These are phyloP conservation scores for Yamadazyma oceani DNA, from an alignment of 1,139 yeast species.

Conservation along the genomic window DNA sequence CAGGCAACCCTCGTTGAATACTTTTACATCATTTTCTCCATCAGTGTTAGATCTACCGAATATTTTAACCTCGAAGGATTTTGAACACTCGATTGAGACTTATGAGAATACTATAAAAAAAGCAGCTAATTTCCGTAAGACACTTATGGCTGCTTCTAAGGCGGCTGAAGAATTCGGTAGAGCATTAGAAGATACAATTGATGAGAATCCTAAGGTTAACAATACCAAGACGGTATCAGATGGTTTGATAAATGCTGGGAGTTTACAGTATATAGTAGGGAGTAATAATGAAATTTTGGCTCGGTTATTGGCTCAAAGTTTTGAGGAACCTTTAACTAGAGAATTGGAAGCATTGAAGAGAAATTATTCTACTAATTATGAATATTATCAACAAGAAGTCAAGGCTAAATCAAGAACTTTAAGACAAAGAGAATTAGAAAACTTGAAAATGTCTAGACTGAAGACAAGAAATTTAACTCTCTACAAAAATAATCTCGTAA, in stretches of 20 bases:
- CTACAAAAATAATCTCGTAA: conserved; percentile 65
- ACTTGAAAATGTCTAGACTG: conserved; percentile 52
- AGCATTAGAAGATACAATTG: conserved; percentile 56
- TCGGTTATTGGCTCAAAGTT: conserved; percentile 49
- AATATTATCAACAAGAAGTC: conserved; percentile 53
- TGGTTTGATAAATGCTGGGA: conserved; percentile 72
- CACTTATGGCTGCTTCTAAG: conserved; percentile 50
- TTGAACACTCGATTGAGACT: conserved; percentile 45
- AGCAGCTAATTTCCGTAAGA: conserved; percentile 51
- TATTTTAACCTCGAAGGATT: conserved; percentile 59
- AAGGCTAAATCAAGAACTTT: conserved; percentile 50
- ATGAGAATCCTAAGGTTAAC: conserved; percentile 61
- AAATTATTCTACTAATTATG: conserved; percentile 45
- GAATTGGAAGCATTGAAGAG: conserved; percentile 43
- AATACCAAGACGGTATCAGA: conserved; percentile 65
- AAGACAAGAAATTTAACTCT: conserved; percentile 60
- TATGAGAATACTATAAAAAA: conserved; percentile 50
- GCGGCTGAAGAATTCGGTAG: conserved; percentile 76
- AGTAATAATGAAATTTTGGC: conserved; percentile 77
- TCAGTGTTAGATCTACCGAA: conserved; percentile 60
- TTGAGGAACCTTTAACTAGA: conserved; percentile 54
- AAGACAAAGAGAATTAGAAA: conserved; percentile 56
- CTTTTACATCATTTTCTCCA: conserved; percentile 46
- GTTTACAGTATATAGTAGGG: conserved; percentile 72
- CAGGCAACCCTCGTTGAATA: conserved; percentile 34